A percentile compares a stretch with the other conserved stretches of the same genome.
phyloP scores from a whole-genome alignment of 192 early-diverging fungal species.

The Rhizophagus sp. region DNA sequence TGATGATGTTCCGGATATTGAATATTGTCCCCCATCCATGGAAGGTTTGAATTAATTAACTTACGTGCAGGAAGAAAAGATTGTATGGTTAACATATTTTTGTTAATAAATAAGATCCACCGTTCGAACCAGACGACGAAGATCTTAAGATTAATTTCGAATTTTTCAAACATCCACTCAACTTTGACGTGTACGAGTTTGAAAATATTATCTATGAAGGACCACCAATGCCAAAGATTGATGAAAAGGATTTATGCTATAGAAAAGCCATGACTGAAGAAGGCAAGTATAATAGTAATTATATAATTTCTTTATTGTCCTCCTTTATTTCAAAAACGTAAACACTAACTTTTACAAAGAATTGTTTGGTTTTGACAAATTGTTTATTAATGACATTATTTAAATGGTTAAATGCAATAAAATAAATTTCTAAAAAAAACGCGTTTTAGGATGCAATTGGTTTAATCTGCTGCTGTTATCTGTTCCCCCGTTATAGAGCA shows the following conservation, averaged over 20 bases:
- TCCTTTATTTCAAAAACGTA: neutral
- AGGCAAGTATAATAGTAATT: neutral
- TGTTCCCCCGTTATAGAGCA: slow-evolving; percentile 55
- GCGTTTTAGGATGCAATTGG: slow-evolving; percentile 34
- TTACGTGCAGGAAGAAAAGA: neutral
- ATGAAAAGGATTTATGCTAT: neutral
- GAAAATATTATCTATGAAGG: slow-evolving; percentile 11
- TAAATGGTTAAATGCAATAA: slow-evolving; percentile 37
- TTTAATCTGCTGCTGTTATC: slow-evolving; percentile 36
- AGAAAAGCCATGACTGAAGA: neutral
- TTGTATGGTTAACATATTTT: neutral
- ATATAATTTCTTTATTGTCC: neutral
- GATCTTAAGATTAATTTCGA: slow-evolving; percentile 19
- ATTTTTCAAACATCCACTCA: neutral
- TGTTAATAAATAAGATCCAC: neutral
- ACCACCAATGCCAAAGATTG: neutral
- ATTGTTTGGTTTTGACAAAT: neutral
- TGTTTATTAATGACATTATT: neutral
- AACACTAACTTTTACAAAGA: neutral
- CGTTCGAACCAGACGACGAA: slow-evolving; percentile 12
- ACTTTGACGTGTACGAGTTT: slow-evolving; percentile 6
- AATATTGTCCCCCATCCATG: slow-evolving; percentile 9
- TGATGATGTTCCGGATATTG: slow-evolving; percentile 10
- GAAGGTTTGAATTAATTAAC: neutral
- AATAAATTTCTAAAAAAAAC: neutral